Conservation (phyloP, 108 stramenopile species). For the Cyclotella atomus region DNA sequence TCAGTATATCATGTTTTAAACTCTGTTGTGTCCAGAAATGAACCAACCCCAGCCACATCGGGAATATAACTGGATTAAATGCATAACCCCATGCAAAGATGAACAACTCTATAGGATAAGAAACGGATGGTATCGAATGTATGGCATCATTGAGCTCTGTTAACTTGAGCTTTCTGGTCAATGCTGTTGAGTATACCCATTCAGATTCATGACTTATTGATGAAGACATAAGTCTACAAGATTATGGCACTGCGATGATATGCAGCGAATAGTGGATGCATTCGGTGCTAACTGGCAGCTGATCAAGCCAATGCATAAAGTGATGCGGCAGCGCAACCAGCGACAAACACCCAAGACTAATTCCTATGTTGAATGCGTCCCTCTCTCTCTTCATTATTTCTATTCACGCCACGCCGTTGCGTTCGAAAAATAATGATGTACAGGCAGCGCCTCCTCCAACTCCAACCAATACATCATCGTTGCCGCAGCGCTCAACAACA, state of each 20-base stretch:
- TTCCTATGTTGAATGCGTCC: too few relatives aligned
- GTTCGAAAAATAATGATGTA: too few relatives aligned
- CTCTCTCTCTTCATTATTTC: too few relatives aligned
- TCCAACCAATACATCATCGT: too few relatives aligned
- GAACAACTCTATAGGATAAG: slow-evolving; percentile 31
- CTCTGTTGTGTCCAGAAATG: slow-evolving; percentile 1
- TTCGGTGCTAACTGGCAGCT: too few relatives aligned
- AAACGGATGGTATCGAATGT: slow-evolving; percentile 25
- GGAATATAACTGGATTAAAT: slow-evolving; percentile 52
- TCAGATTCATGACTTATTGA: slow-evolving; percentile 32
- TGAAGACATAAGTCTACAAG: neutral
- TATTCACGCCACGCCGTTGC: too few relatives aligned
- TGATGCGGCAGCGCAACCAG: too few relatives aligned
- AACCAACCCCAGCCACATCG: slow-evolving; percentile 34
- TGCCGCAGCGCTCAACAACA: too few relatives aligned
- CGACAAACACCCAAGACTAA: too few relatives aligned
- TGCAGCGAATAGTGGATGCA: too few relatives aligned
- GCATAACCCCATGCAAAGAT: slow-evolving; percentile 50
- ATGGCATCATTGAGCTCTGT: slow-evolving; percentile 32
- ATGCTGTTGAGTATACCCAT: slow-evolving; percentile 47
- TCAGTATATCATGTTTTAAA: neutral
- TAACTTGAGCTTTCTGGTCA: slow-evolving; percentile 18
- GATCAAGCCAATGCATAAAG: too few relatives aligned
- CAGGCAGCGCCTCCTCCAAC: too few relatives aligned
- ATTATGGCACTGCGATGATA: neutral